Evolutionary conservation across 31 red algal genomes (phyloP), one percentile per base, ranked within the genome.

Genomic region (Porphyra umbilicalis): DNA sequence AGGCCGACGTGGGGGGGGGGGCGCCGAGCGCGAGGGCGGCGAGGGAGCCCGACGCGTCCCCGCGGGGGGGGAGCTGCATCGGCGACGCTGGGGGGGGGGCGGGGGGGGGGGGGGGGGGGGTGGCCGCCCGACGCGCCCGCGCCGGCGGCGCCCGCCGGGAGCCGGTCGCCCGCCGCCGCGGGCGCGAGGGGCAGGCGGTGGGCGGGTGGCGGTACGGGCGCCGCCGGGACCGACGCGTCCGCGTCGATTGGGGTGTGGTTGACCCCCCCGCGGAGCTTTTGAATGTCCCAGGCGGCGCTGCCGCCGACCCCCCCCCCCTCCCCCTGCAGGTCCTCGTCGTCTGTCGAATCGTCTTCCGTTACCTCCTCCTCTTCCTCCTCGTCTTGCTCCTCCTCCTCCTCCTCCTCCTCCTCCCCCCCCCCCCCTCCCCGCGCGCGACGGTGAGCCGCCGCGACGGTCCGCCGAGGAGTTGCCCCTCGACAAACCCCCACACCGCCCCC

Each of bases 201-300:
- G n/a, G n/a, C n/a, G n/a, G n/a, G n/a, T n/a, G n/a, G n/a, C n/a
- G n/a, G n/a, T n/a, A n/a, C n/a, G n/a, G n/a, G n/a, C n/a, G n/a
- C n/a, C n/a, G n/a, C n/a, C n/a, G n/a, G n/a, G n/a, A n/a, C n/a
- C n/a, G n/a, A n/a, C n/a, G n/a, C n/a, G n/a, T n/a, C n/a, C n/a
- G n/a, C n/a, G n/a, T n/a, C n/a, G n/a, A n/a, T n/a, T n/a, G 83
- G 38, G 25, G 83, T 38, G n/a, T 81, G 29, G 38, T 38, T 35
- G 35, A 71, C 57, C 11, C 57, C 57, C 3, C 57, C 57, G 6
- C 14, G 57, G 4, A 71, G 20, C 57, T 71, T 71, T 71, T 71
- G 57, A 71, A 71, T 71, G 57, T 71, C 14, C 57, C 57, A 71
- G 1, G 57, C 14, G 20, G 4, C 57, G 20, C 57, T 4, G 13